Base-by-base conservation (phyloP, 208 protist species). In the Crithidia expoeki region DNA sequence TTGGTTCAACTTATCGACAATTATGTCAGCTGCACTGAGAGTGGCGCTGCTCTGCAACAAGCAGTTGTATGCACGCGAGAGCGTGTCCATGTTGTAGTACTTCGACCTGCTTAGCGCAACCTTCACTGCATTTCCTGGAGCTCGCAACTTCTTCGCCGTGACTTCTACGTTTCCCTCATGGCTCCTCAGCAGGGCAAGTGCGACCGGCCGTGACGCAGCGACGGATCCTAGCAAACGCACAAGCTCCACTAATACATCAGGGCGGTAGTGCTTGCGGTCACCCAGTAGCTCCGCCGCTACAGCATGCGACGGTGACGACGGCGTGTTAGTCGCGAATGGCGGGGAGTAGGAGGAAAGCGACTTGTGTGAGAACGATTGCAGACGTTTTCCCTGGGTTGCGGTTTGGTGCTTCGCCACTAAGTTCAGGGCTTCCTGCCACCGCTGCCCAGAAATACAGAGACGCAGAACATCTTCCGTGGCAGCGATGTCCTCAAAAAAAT, bases 391-490 rank as follows among this genome's bases (percentile, higher is more conserved):
- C 2, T 32, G 56, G 2, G 49, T 1, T 7, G 30, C 50, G 11
- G 34, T 21, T 36, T 63, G 28, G 30, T 72, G 70, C 17, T 55
- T 11, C 47, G 62, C 33, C 19, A 94, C 44, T 0, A 83, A 47
- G 12, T 23, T 32, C 46, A 85, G 53, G n/a, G 89, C 89, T 34
- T 85, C 80, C 33, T 53, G 47, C 89, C 89, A 94, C 17, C 76
- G 74, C 51, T 78, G 65, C 1, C 80, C 80, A 11, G 53, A 57
- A 27, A 92, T 62, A 60, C 87, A 93, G 25, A 47, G 17, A 40
- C 70, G 53, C 63, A 86, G 62, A 57, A 79, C 68, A 55, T 78
- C 66, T 56, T 77, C 72, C 2, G 75, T 86, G 2, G 76, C 64
- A 21, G 55, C 53, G 46, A 66, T 63, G 44, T 75, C 70, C 4